Evolutionary conservation across 805 yeast genomes (phyloP).

Genomic region (Saturnispora sanitii): DNA sequence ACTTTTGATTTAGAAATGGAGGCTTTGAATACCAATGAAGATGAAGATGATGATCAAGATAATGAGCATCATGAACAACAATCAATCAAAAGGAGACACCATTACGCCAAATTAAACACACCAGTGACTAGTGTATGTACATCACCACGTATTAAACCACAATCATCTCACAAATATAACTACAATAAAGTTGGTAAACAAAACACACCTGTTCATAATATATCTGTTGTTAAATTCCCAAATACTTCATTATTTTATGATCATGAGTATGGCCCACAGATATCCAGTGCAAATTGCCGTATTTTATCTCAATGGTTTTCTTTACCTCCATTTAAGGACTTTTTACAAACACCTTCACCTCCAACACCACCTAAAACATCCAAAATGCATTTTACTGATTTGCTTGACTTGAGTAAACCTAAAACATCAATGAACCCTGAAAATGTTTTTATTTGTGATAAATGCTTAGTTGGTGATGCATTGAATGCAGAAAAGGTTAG

Average conservation of each 20-base stretch:
- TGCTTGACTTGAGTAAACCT: conserved; percentile 11
- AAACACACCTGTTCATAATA: background rate
- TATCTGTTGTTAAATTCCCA: conserved; percentile 21
- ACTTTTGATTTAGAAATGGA: background rate
- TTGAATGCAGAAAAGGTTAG: conserved; percentile 9
- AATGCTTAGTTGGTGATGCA: conserved; percentile 14
- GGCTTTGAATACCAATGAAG: no score
- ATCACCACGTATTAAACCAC: background rate
- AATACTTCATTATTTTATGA: conserved; percentile 23
- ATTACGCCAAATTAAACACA: background rate
- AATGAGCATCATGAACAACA: no score
- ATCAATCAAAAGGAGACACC: no score
- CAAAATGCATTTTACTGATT: conserved; percentile 1
- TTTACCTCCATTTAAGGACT: conserved; percentile 29
- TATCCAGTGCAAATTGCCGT: conserved; percentile 20
- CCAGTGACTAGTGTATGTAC: background rate
- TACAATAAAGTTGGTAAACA: no score
- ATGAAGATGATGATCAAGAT: no score
- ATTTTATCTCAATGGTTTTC: conserved; percentile 28
- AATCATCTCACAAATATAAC: background rate
- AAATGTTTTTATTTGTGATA: conserved; percentile 24
- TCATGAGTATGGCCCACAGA: conserved; percentile 19
- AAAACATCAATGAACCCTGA: conserved; percentile 25
- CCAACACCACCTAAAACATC: conserved; percentile 24
- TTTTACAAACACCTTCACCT: conserved; percentile 25